These are phyloP conservation scores for Heliocybe sulcata DNA, from an alignment of 1,284 basidiomycete genomes.

Conservation along the genomic window DNA sequence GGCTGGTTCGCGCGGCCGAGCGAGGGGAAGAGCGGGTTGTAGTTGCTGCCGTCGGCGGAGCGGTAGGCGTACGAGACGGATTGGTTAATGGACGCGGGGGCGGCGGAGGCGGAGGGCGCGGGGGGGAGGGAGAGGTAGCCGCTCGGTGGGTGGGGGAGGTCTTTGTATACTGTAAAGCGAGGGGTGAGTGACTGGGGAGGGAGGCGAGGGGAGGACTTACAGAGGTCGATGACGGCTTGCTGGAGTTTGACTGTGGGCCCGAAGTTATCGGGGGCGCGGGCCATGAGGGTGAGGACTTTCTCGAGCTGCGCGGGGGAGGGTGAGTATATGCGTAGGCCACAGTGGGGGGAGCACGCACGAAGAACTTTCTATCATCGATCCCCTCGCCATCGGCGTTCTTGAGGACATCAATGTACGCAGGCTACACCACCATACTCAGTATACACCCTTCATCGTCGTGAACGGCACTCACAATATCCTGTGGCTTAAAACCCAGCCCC, in stretches of 20 bases:
- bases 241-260: constrained; percentile 38
- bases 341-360: constrained; percentile 25
- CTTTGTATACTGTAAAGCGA: constrained; percentile 55
- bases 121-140: constrained; percentile 37
- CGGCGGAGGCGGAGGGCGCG: too few relatives aligned
- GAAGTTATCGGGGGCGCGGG: constrained; percentile 45
- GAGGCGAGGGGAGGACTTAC: constrained; percentile 32
- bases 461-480: constrained; percentile 9
- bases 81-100: constrained; percentile 6
- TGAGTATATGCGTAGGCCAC: too few relatives aligned
- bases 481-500: constrained; percentile 6
- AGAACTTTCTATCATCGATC: constrained; percentile 57
- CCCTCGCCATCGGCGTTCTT: constrained; percentile 32
- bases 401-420: constrained; percentile 6
- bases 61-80: constrained; percentile 45
- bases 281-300: constrained; percentile 53
- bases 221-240: constrained; percentile 43
- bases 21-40: constrained; percentile 65
- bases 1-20: constrained; percentile 70
- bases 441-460: not conserved
- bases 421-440: not conserved
- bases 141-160: constrained; percentile 68
- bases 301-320: constrained; percentile 45
- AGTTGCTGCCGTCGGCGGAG: constrained; percentile 65
- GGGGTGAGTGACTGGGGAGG: constrained; percentile 5